Evolutionary conservation across 2,329 filamentous ascomycete species (phyloP).

Genomic region (Penicillium sp.): DNA sequence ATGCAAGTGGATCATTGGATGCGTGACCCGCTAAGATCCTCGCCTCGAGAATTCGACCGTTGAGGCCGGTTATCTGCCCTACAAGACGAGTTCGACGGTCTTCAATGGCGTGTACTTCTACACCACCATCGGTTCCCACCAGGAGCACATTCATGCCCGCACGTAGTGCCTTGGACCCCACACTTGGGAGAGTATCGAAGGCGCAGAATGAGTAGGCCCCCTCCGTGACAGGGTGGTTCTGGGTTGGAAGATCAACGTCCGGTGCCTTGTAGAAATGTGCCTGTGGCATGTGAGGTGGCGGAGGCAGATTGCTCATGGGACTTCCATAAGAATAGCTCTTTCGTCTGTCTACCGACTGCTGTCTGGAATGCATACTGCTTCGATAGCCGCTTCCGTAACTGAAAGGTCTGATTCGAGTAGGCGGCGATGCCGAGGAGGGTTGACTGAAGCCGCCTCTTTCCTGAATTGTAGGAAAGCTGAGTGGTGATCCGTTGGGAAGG

Average conservation of each 20-base stretch:
- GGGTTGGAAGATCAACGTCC: conserved; percentile 57
- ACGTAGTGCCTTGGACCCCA: conserved; percentile 41
- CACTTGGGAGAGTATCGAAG: conserved; percentile 64
- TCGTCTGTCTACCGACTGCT: conserved; percentile 36
- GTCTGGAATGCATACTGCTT: conserved; percentile 35
- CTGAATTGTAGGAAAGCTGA: conserved; percentile 37
- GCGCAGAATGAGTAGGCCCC: conserved; percentile 73
- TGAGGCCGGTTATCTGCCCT: conserved; percentile 68
- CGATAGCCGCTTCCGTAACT: conserved; percentile 41
- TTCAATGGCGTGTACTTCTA: conserved; percentile 70
- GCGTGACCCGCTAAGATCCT: conserved; percentile 72
- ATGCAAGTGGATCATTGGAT: conserved; percentile 49
- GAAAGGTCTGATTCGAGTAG: conserved; percentile 39
- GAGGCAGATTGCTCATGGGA: conserved; percentile 39
- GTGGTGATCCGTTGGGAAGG: conserved; percentile 37
- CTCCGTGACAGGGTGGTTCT: conserved; percentile 20
- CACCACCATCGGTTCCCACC: conserved; percentile 71
- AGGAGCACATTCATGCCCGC: conserved; percentile 62
- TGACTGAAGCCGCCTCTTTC: conserved; percentile 40
- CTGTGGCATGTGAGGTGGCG: conserved; percentile 69
- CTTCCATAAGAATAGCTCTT: conserved; percentile 38
- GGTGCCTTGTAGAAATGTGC: conserved; percentile 72
- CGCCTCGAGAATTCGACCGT: conserved; percentile 73
- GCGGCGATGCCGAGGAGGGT: conserved; percentile 44
- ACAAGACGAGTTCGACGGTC: conserved; percentile 67